These are phyloP conservation scores for Pythium volutum DNA, from an alignment of 352 stramenopile species.

Conservation along the genomic window DNA sequence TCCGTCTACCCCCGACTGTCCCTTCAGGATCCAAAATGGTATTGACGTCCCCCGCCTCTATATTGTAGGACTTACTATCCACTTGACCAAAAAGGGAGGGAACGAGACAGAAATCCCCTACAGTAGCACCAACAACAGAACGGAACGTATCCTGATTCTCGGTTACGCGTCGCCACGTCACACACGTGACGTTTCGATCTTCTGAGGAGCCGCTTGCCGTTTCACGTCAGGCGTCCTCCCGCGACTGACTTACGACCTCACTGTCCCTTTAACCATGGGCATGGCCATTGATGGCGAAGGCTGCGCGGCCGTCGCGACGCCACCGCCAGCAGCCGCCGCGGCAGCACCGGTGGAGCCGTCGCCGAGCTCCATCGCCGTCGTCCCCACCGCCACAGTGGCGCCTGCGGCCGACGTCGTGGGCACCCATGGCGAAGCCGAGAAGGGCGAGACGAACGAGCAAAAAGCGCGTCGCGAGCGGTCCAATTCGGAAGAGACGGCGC, in stretches of 20 bases:
- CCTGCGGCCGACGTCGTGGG: slow-evolving; percentile 8
- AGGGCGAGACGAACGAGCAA: slow-evolving; percentile 14
- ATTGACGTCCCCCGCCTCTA: background rate
- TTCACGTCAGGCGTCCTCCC: background rate
- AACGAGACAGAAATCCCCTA: background rate
- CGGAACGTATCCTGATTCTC: background rate
- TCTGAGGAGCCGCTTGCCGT: slow-evolving; percentile 2
- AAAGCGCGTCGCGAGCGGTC: slow-evolving; percentile 28
- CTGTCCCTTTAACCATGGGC: slow-evolving; percentile 33
- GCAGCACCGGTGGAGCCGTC: background rate
- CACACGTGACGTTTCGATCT: slow-evolving; percentile 22
- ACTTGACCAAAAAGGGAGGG: background rate
- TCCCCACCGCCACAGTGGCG: background rate
- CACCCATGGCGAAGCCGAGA: slow-evolving; percentile 7
- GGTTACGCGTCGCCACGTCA: slow-evolving; percentile 18
- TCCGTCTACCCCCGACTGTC: slow-evolving; percentile 10
- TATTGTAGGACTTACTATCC: background rate
- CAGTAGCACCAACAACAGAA: background rate
- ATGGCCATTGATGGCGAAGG: slow-evolving; percentile 67
- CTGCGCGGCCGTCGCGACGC: slow-evolving; percentile 14
- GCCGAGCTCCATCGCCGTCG: too few species aligned
- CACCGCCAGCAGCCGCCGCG: background rate
- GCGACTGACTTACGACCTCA: background rate
- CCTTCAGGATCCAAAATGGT: slow-evolving; percentile 25
- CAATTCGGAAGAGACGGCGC: slow-evolving; percentile 81